Evolutionary conservation across 1,284 basidiomycete genomes (phyloP).

Genomic region (Omphalotus olearius): DNA sequence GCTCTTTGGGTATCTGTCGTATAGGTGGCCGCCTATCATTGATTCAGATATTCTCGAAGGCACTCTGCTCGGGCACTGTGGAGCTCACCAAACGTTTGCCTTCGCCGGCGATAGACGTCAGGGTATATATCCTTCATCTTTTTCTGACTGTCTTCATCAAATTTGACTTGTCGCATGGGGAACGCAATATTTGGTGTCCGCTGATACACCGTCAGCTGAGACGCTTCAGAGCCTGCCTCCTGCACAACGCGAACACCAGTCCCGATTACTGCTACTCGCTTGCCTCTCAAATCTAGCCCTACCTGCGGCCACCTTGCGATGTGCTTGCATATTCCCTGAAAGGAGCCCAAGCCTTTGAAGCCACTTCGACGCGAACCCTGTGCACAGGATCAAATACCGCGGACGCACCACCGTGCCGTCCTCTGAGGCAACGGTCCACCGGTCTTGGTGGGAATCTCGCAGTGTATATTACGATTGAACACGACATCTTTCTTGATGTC

Average conservation of each 20-base stretch:
- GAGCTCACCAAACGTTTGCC: slow-evolving; percentile 19
- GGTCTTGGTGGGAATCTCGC: slow-evolving; percentile 18
- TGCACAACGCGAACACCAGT: slow-evolving; percentile 26
- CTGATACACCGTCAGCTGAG: slow-evolving; percentile 25
- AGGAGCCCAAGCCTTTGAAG: slow-evolving; percentile 20
- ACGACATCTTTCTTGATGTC: slow-evolving; percentile 20
- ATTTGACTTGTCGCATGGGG: slow-evolving; percentile 19
- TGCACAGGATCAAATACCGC: slow-evolving; percentile 21
- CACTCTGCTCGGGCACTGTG: background rate
- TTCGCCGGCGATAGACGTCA: slow-evolving; percentile 16
- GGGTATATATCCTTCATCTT: slow-evolving; percentile 20
- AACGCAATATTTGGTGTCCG: slow-evolving; percentile 24
- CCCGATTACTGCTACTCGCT: slow-evolving; percentile 24
- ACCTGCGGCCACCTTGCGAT: slow-evolving; percentile 23
- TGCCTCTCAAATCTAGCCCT: slow-evolving; percentile 20
- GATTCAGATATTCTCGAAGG: too few species aligned
- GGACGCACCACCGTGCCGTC: slow-evolving; percentile 16
- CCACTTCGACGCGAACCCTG: slow-evolving; percentile 20
- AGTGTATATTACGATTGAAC: slow-evolving; percentile 21
- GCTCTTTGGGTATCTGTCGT: slow-evolving; percentile 10
- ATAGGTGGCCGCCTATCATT: slow-evolving; percentile 16
- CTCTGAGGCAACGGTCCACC: slow-evolving; percentile 21
- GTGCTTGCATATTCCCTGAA: slow-evolving; percentile 22
- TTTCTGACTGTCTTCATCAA: slow-evolving; percentile 14
- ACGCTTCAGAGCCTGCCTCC: slow-evolving; percentile 17